Percentiles rank a stretch among this genome's conserved stretches.
phyloP scores from a whole-genome alignment of 1,139 yeast species.

The Suhomyces taliae region DNA sequence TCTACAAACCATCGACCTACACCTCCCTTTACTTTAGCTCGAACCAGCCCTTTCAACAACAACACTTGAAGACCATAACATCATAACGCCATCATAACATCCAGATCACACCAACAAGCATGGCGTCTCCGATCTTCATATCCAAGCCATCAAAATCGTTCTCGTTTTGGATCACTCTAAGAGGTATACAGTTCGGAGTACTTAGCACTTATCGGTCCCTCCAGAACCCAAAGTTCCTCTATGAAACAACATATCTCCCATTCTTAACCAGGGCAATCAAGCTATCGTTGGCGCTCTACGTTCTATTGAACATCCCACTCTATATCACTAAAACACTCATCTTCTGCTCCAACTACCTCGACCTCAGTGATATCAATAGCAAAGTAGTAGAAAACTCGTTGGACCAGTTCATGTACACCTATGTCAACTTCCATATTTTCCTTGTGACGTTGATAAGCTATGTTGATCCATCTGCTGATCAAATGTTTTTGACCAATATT shows the following conservation, averaged over 20 bases:
- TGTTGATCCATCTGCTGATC: constrained; percentile 39
- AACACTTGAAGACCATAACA: too few relatives aligned
- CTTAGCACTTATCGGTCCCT: constrained; percentile 51
- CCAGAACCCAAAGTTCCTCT: constrained; percentile 26
- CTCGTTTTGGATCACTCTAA: constrained; percentile 43
- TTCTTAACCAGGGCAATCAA: constrained; percentile 1
- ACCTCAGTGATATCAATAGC: background rate
- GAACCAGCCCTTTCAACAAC: too few relatives aligned
- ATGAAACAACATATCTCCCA: background rate
- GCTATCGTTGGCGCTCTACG: constrained; percentile 27
- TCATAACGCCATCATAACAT: background rate
- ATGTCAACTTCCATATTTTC: constrained; percentile 46
- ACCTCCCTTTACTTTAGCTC: too few relatives aligned
- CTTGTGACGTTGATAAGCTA: constrained; percentile 38
- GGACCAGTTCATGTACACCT: constrained; percentile 17
- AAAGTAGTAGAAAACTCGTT: background rate
- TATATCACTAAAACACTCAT: constrained; percentile 9
- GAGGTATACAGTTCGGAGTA: constrained; percentile 56
- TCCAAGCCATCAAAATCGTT: constrained; percentile 50
- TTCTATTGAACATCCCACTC: constrained; percentile 10
- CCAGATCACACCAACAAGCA: constrained; percentile 10
- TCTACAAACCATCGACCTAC: too few relatives aligned
- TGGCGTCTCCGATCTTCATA: constrained; percentile 53
- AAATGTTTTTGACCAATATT: constrained; percentile 40
- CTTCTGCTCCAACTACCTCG: constrained; percentile 3